phyloP scores from a whole-genome alignment of 305 asterid species.

The Fraxinus angustifolia region DNA sequence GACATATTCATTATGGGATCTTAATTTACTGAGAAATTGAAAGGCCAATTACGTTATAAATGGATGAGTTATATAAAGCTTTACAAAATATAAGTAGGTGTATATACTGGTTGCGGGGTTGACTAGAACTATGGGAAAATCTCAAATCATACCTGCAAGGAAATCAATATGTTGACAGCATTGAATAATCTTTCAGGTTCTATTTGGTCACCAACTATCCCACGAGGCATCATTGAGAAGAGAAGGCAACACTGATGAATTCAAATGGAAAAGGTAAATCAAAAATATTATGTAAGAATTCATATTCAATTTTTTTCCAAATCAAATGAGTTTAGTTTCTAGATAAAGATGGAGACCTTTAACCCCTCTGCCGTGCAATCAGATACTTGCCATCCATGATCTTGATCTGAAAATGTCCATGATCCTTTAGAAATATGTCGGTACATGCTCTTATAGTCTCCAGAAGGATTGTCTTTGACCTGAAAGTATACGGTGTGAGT shows the following conservation, averaged over 20 bases:
- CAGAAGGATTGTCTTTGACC: conserved; percentile 60
- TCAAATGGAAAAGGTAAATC: not conserved
- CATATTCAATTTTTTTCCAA: not conserved
- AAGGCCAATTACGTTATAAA: not conserved
- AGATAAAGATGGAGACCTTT: conserved; percentile 42
- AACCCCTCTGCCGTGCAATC: conserved; percentile 85
- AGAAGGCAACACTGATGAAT: conserved; percentile 66
- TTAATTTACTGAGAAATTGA: not conserved
- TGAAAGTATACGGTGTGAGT: not conserved
- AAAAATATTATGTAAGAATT: not conserved
- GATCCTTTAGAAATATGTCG: conserved; percentile 85
- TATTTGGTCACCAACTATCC: conserved; percentile 65
- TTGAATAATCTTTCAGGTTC: conserved; percentile 53
- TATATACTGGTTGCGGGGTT: not conserved
- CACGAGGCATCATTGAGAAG: conserved; percentile 69
- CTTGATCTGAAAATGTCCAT: conserved; percentile 79
- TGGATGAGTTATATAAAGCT: not conserved
- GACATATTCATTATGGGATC: not conserved
- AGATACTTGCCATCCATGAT: conserved; percentile 84
- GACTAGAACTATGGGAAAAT: not conserved
- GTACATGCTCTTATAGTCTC: conserved; percentile 62
- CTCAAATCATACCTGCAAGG: conserved; percentile 50
- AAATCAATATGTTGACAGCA: conserved; percentile 70
- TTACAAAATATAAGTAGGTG: not conserved
- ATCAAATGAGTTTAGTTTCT: not conserved